phyloP scores from a whole-genome alignment of 345 rosid genomes.

The Schrenkiella parvula region DNA sequence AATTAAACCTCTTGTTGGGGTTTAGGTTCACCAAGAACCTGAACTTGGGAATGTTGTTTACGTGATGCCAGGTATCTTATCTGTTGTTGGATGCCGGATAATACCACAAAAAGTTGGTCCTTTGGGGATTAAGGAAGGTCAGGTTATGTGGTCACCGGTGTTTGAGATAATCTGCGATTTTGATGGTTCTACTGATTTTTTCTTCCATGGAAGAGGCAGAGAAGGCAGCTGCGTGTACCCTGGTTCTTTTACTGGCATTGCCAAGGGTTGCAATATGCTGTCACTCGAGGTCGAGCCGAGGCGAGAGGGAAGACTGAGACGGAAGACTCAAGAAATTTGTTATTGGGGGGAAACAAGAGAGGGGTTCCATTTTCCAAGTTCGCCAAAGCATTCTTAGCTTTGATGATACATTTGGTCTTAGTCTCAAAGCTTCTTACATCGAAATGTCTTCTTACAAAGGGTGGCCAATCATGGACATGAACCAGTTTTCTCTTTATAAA shows the following conservation, averaged over 20 bases:
- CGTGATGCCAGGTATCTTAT: constrained; percentile 78
- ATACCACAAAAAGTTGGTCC: constrained; percentile 83
- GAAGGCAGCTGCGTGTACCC: constrained; percentile 53
- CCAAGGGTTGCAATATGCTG: constrained; percentile 60
- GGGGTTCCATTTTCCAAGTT: constrained; percentile 53
- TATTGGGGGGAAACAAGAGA: not conserved
- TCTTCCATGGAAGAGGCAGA: constrained; percentile 67
- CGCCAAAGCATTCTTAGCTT: too few relatives aligned
- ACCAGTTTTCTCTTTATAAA: too few relatives aligned
- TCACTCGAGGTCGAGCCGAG: constrained; percentile 73
- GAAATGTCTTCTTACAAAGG: too few relatives aligned
- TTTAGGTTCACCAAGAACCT: constrained; percentile 89
- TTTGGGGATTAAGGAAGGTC: constrained; percentile 52
- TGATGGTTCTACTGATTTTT: constrained; percentile 51
- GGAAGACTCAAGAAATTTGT: too few relatives aligned
- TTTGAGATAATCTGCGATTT: constrained; percentile 60
- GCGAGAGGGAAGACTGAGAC: constrained; percentile 40
- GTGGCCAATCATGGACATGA: too few relatives aligned
- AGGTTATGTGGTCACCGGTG: constrained; percentile 73
- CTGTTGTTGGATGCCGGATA: constrained; percentile 70
- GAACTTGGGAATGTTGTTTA: constrained; percentile 90
- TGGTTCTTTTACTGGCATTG: constrained; percentile 49
- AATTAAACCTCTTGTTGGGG: constrained; percentile 61
- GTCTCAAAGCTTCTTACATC: too few relatives aligned
- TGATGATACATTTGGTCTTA: too few relatives aligned